Evolutionary conservation across 306 rosid genomes (phyloP).

Genomic region (Castanopsis chinensis): DNA sequence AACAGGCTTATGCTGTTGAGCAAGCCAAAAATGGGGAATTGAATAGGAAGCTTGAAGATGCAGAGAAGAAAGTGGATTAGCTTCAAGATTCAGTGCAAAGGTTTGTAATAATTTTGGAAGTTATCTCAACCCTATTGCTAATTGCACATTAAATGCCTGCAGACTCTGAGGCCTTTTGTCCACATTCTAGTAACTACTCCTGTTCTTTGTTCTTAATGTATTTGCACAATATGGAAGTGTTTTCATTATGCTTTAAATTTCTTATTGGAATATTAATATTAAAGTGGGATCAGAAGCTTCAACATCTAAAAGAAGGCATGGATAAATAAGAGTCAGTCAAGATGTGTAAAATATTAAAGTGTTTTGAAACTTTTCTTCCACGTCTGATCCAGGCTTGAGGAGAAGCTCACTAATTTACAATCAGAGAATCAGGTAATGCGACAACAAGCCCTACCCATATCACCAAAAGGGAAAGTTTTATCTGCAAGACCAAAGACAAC

Average conservation of each 20-base stretch:
- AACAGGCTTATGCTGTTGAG: conserved; percentile 48
- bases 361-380: conserved; percentile 6
- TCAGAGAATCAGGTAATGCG: conserved; percentile 99
- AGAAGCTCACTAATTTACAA: conserved; percentile 89
- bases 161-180: no score
- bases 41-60: conserved; percentile 63
- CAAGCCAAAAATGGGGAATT: conserved; percentile 77
- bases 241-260: no score
- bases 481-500: conserved; percentile 77
- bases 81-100: conserved; percentile 95
- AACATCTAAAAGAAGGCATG: neutral
- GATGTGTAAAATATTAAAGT: neutral
- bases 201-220: no score
- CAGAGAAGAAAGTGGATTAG: conserved; percentile 73
- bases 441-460: conserved; percentile 93
- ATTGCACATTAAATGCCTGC: no score
- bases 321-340: neutral
- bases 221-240: no score
- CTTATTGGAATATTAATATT: no score
- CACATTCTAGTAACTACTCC: no score
- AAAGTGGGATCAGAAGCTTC: no score
- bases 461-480: conserved; percentile 80
- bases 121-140: no score
- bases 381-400: conserved; percentile 72
- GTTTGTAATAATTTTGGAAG: conserved; percentile 42